phyloP scores from a whole-genome alignment of 2,329 filamentous ascomycete species.

The Madurella mycetomatis region DNA sequence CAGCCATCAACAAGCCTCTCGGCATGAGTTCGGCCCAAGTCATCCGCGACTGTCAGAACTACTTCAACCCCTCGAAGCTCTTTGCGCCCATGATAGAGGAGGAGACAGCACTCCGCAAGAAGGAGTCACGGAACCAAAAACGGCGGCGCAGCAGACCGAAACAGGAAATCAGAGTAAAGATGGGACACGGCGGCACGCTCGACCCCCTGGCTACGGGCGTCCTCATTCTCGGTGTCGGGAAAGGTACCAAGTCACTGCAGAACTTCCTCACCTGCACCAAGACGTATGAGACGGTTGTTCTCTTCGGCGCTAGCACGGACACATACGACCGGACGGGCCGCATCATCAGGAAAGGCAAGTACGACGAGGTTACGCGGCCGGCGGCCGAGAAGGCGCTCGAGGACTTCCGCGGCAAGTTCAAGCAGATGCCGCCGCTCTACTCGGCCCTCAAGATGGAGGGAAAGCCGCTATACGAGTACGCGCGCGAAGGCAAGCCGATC shows the following conservation, averaged over 20 bases:
- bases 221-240: constrained; percentile 80
- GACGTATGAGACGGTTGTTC: constrained; percentile 80
- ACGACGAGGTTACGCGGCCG: constrained; percentile 75
- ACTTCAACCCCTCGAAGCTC: constrained; percentile 74
- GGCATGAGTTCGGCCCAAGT: constrained; percentile 86
- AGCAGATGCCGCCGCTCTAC: constrained; percentile 88
- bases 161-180: constrained; percentile 71
- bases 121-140: constrained; percentile 56
- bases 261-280: constrained; percentile 86
- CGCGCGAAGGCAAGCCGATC: constrained; percentile 79
- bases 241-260: constrained; percentile 76
- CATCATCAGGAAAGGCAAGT: constrained; percentile 68
- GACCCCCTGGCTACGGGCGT: constrained; percentile 93
- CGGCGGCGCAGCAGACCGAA: constrained; percentile 55
- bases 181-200: constrained; percentile 92
- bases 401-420: constrained; percentile 74
- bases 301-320: constrained; percentile 91
- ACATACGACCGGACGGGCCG: constrained; percentile 87
- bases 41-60: constrained; percentile 77
- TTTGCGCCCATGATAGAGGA: constrained; percentile 74
- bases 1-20: constrained; percentile 89
- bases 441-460: constrained; percentile 90
- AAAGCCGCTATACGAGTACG: constrained; percentile 94
- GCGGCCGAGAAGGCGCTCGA: constrained; percentile 72
- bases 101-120: constrained; percentile 52